Evolutionary conservation across 805 yeast species (phyloP).

Genomic region (Priceomyces medius): DNA sequence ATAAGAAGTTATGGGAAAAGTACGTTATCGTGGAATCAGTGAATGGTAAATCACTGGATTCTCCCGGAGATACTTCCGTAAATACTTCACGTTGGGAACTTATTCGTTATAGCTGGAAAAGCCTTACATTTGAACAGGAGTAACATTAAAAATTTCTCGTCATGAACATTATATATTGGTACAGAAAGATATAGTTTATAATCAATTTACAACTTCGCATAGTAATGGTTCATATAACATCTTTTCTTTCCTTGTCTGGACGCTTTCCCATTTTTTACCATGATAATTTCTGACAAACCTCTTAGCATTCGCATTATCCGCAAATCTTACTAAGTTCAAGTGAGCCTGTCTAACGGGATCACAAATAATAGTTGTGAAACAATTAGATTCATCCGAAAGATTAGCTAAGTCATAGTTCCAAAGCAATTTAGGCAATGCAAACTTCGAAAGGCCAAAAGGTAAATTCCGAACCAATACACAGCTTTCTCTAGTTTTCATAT

Average conservation of each 20-base stretch:
- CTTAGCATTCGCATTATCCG: slow-evolving; percentile 42
- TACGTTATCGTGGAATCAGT: slow-evolving; percentile 61
- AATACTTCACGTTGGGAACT: slow-evolving; percentile 18
- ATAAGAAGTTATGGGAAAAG: slow-evolving; percentile 80
- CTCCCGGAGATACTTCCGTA: not conserved
- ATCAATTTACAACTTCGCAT: slow-evolving; percentile 34
- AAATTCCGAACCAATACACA: slow-evolving; percentile 45
- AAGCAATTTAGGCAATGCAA: slow-evolving; percentile 36
- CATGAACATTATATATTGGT: not conserved
- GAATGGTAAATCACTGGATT: slow-evolving; percentile 8
- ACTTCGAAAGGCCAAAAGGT: slow-evolving; percentile 43
- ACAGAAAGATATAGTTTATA: not conserved
- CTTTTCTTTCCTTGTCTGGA: slow-evolving; percentile 24
- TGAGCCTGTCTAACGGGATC: slow-evolving; percentile 29
- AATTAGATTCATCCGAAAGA: slow-evolving; percentile 12
- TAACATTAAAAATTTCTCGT: not conserved
- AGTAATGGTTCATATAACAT: slow-evolving; percentile 35
- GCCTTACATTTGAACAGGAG: slow-evolving; percentile 15
- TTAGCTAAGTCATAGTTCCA: slow-evolving; percentile 52
- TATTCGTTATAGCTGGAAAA: slow-evolving; percentile 25
- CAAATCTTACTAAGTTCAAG: slow-evolving; percentile 43
- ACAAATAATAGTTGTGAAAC: slow-evolving; percentile 21
- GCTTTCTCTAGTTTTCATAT: slow-evolving; percentile 17
- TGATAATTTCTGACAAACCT: slow-evolving; percentile 54
- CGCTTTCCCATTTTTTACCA: slow-evolving; percentile 44